Evolutionary conservation across 73 alveolate genomes (phyloP).

Genomic region (Paramecium pentaurelia): DNA sequence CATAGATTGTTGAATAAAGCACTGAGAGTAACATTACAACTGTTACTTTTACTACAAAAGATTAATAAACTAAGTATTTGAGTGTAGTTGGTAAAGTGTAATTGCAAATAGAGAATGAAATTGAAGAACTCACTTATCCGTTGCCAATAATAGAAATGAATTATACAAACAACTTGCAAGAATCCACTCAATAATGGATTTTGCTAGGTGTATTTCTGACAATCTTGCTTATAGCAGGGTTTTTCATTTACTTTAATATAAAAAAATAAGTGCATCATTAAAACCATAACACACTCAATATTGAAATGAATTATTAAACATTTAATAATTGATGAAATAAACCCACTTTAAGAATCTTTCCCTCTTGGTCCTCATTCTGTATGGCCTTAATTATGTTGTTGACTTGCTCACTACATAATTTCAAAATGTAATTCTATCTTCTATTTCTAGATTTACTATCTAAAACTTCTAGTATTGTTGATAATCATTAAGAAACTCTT

Average conservation of each 20-base stretch:
- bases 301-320: slow-evolving; percentile 35
- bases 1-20: neutral
- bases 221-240: neutral
- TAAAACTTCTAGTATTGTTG: neutral
- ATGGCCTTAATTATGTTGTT: neutral
- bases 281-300: neutral
- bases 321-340: slow-evolving; percentile 4
- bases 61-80: neutral
- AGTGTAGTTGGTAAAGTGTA: neutral
- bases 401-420: neutral
- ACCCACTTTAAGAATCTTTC: neutral
- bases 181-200: neutral
- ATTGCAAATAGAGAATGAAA: neutral
- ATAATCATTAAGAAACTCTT: neutral
- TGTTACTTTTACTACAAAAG: neutral
- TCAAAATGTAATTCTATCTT: neutral
- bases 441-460: neutral
- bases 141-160: neutral
- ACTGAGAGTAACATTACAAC: neutral
- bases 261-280: neutral
- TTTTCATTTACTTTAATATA: neutral
- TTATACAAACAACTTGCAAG: neutral
- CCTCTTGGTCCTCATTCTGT: neutral
- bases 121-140: slow-evolving; percentile 6
- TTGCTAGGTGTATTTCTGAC: neutral